These are phyloP conservation scores for Aspergillus cavernicola DNA, from an alignment of 495 filamentous ascomycete species.

Conservation along the genomic window DNA sequence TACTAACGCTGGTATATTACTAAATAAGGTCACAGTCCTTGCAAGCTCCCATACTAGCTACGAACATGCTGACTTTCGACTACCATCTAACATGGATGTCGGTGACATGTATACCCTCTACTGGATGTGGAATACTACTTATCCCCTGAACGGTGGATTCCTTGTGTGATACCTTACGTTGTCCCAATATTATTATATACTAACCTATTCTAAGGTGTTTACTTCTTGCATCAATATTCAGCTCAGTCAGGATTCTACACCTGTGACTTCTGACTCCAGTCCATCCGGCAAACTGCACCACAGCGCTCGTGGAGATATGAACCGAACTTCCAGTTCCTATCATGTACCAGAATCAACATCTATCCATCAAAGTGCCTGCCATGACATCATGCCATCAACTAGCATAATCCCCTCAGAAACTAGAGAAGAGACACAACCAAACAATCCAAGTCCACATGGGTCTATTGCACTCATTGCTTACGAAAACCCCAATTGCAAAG, in stretches of 20 bases:
- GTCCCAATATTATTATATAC: background rate
- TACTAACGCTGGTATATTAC: background rate
- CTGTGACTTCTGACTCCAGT: background rate
- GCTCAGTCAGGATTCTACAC: background rate
- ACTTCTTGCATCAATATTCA: background rate
- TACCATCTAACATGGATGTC: background rate
- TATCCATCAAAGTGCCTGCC: background rate
- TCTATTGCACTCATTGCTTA: no score
- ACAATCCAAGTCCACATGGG: background rate
- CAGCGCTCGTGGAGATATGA: background rate
- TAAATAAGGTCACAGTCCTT: background rate
- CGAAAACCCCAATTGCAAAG: no score
- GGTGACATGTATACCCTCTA: background rate
- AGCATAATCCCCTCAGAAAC: background rate
- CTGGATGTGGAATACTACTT: background rate
- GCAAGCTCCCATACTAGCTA: background rate
- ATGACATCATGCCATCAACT: background rate
- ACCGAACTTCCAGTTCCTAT: background rate
- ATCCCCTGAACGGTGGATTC: background rate
- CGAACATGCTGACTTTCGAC: background rate
- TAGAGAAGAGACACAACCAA: background rate
- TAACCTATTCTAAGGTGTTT: background rate
- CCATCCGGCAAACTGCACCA: background rate
- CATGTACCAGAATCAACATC: background rate
- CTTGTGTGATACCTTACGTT: background rate